These are phyloP conservation scores for Fusarium sp. DNA, from an alignment of 2,329 filamentous ascomycete species.

Conservation along the genomic window DNA sequence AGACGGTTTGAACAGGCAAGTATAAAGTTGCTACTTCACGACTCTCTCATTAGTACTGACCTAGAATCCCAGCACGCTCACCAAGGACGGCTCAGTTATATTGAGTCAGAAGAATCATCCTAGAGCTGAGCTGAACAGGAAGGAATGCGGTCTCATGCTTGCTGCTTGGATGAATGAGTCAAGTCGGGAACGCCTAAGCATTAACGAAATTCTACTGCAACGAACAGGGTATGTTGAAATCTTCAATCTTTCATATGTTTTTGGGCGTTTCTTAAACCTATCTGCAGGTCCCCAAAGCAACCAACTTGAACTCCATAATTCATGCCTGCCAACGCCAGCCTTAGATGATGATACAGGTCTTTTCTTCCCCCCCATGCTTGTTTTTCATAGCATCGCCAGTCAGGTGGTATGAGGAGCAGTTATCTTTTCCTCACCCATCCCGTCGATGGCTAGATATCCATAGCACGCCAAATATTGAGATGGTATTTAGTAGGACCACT, in stretches of 20 bases:
- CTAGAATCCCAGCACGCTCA: not conserved
- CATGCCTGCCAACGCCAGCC: slow-evolving; percentile 45
- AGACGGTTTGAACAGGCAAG: slow-evolving; percentile 19
- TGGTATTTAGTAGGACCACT: slow-evolving; percentile 19
- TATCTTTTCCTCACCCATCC: slow-evolving; percentile 2
- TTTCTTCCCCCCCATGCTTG: slow-evolving; percentile 17
- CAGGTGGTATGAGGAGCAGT: slow-evolving; percentile 1
- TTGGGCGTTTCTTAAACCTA: slow-evolving; percentile 34
- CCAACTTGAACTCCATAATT: slow-evolving; percentile 42
- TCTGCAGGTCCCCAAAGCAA: slow-evolving; percentile 27
- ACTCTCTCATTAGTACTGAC: slow-evolving; percentile 5
- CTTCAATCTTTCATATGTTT: slow-evolving; percentile 31
- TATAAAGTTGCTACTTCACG: not conserved
- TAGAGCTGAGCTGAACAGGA: not conserved
- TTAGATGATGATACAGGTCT: slow-evolving; percentile 41
- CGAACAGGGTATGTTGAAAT: slow-evolving; percentile 24
- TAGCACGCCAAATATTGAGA: slow-evolving; percentile 11
- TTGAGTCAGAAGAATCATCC: not conserved
- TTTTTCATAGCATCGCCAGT: slow-evolving; percentile 18
- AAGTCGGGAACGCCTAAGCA: slow-evolving; percentile 29
- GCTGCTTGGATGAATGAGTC: slow-evolving; percentile 31
- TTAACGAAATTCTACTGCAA: slow-evolving; percentile 33
- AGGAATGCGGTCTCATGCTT: slow-evolving; percentile 25
- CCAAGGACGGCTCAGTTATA: not conserved
- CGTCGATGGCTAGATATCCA: slow-evolving; percentile 2